These are phyloP conservation scores for Penicillium brevicompactum DNA, from an alignment of 2,329 filamentous ascomycete genomes.

Conservation along the genomic window DNA sequence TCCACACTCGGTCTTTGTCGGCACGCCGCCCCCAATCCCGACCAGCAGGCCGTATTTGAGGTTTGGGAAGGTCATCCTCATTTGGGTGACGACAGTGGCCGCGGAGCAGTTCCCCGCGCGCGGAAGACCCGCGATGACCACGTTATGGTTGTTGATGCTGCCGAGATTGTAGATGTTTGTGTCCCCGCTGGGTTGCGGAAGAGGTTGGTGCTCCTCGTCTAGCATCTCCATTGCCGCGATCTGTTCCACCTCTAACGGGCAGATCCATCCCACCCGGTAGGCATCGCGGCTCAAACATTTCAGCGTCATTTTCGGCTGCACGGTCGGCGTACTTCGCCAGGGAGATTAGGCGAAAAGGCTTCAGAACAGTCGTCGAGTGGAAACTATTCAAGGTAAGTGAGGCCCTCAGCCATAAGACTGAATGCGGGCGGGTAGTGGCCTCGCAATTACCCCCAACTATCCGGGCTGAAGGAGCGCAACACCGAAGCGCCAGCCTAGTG, in stretches of 20 bases:
- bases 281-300: slow-evolving; percentile 1
- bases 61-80: slow-evolving; percentile 22
- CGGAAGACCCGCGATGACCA: slow-evolving; percentile 22
- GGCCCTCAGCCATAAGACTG: background rate
- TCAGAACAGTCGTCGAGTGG: background rate
- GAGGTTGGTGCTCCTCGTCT: slow-evolving; percentile 15
- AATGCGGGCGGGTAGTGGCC: background rate
- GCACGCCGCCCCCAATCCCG: slow-evolving; percentile 23
- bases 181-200: slow-evolving; percentile 12
- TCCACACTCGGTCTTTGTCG: slow-evolving; percentile 7
- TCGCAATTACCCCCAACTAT: background rate
- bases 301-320: background rate
- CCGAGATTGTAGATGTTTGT: slow-evolving; percentile 18
- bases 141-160: slow-evolving; percentile 19
- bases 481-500: background rate
- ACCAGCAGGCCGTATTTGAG: slow-evolving; percentile 20
- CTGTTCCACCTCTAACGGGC: slow-evolving; percentile 20
- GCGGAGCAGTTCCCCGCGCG: slow-evolving; percentile 13
- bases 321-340: background rate
- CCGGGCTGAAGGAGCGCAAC: background rate
- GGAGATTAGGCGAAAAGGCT: background rate
- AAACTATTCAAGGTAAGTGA: background rate
- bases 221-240: slow-evolving; percentile 23
- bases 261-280: slow-evolving; percentile 23
- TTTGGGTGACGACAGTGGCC: slow-evolving; percentile 20